A percentile compares a stretch with the other conserved stretches of the same genome.
These are phyloP conservation scores for Omphalea diandra DNA, from an alignment of 441 rosid genomes.

Conservation along the genomic window DNA sequence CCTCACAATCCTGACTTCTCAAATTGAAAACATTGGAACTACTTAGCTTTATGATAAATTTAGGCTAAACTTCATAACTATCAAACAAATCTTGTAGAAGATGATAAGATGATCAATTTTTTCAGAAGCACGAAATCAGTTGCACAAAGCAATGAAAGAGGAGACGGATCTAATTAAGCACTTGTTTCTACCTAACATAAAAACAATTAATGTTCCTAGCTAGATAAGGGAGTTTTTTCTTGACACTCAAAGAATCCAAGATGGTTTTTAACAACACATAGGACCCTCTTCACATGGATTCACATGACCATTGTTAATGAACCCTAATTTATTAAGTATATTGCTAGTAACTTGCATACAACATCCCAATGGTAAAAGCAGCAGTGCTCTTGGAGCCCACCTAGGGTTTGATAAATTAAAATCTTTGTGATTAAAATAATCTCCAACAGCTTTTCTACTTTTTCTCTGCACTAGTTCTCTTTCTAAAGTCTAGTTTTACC, in stretches of 20 bases:
- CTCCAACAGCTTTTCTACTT: constrained; percentile 19
- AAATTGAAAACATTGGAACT: no score
- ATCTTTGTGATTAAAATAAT: constrained; percentile 21
- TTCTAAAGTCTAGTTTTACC: constrained; percentile 23
- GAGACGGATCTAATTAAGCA: neutral
- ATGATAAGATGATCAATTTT: neutral
- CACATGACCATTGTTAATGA: constrained; percentile 45
- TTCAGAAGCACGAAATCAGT: neutral
- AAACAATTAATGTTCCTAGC: constrained; percentile 18
- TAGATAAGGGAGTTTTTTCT: constrained; percentile 31
- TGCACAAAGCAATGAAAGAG: neutral
- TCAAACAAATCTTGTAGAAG: neutral
- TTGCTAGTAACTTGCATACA: constrained; percentile 32
- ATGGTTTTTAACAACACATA: constrained; percentile 34
- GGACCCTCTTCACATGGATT: constrained; percentile 68
- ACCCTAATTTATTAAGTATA: constrained; percentile 6
- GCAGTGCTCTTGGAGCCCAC: constrained; percentile 34
- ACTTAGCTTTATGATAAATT: neutral
- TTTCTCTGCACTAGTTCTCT: constrained; percentile 17
- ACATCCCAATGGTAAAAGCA: constrained; percentile 41
- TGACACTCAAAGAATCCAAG: constrained; percentile 27
- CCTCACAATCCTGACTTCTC: no score
- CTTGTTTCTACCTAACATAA: constrained; percentile 6
- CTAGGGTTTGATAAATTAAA: constrained; percentile 21
- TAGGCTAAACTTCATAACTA: neutral